These are phyloP conservation scores for Fusarium metavorans DNA, from an alignment of 2,329 filamentous ascomycete species.

Conservation along the genomic window DNA sequence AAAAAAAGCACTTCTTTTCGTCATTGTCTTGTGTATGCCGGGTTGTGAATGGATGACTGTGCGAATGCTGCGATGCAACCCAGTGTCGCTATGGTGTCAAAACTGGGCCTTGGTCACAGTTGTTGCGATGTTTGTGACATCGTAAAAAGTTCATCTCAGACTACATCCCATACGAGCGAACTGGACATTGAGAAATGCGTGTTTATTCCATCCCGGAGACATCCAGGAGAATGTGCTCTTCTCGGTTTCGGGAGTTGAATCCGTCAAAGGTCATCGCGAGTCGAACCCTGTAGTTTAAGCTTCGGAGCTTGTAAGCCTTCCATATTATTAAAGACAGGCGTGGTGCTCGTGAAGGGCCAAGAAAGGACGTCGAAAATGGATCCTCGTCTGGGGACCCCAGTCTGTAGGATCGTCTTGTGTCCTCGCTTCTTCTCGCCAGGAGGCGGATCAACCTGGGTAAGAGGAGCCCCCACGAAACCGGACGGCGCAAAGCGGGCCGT, in stretches of 20 bases:
- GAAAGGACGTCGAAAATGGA: slow-evolving; percentile 32
- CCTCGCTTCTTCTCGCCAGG: background rate
- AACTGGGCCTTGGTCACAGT: background rate
- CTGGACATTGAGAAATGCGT: background rate
- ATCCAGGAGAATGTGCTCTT: background rate
- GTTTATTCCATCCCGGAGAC: background rate
- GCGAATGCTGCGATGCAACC: background rate
- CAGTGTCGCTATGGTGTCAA: background rate
- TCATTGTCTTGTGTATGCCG: background rate
- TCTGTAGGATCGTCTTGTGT: slow-evolving; percentile 8
- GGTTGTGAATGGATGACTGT: background rate
- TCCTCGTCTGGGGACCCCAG: slow-evolving; percentile 22
- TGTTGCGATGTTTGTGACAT: background rate
- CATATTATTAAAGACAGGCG: background rate
- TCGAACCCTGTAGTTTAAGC: background rate
- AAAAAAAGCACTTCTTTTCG: background rate
- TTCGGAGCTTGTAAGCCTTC: background rate
- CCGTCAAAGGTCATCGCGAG: background rate
- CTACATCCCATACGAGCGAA: background rate
- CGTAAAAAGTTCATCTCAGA: background rate
- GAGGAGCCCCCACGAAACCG: background rate
- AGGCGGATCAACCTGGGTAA: slow-evolving; percentile 6
- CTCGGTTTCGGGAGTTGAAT: background rate
- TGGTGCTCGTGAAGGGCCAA: slow-evolving; percentile 11
- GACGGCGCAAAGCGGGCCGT: slow-evolving; percentile 3